Evolutionary conservation across 2,329 filamentous ascomycete species (phyloP), one percentile per base, ranked within the genome.

Genomic region (Elsinoe necatrix): DNA sequence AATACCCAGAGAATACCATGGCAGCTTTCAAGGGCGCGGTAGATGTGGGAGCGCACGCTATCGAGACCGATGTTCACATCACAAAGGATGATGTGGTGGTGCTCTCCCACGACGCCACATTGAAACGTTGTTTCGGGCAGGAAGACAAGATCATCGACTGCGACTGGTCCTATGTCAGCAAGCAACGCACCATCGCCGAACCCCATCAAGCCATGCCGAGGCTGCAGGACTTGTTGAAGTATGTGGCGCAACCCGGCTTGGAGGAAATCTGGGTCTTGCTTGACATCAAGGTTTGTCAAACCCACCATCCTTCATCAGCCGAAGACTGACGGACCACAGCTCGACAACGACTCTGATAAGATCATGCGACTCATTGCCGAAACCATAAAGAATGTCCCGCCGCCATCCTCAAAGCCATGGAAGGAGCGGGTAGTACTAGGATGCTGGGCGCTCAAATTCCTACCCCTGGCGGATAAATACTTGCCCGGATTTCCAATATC

Each of bases 1-100:
- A 78, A 54, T 87, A 79, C 63, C 89, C 92, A 0, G 92, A 97
- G 71, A 97, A 97, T 72, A 86, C 87, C 1, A 83, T 96, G 78
- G 79, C 77, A 14, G 86, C 87, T 6, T 95, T 95, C 72, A 75
- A 75, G 57, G 85, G 79, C 25, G 91, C 90, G 1, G 79, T 92
- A 1, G 75, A 82, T 29, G 83, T 82, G 16, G 89, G 89, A 18
- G 82, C 87, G 0, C 82, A 95, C 64, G 92, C 86, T 0, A 75
- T 97, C 25, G 92, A 97, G 73, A 95, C 89, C 16, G 92, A 97
- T 65, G 71, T 96, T 7, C 91, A 95, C 68, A 72, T 96, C 31
- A 85, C 88, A 12, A 82, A 79, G 60, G 92, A 97, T 66, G 84
- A 85, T 5, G 84, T 95, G 0, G 86, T 95, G 0, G 88, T 97